Evolutionary conservation across 1,284 basidiomycete genomes (phyloP), one percentile per base, ranked within the genome.

Genomic region (Mycosarcoma mackinlayi): DNA sequence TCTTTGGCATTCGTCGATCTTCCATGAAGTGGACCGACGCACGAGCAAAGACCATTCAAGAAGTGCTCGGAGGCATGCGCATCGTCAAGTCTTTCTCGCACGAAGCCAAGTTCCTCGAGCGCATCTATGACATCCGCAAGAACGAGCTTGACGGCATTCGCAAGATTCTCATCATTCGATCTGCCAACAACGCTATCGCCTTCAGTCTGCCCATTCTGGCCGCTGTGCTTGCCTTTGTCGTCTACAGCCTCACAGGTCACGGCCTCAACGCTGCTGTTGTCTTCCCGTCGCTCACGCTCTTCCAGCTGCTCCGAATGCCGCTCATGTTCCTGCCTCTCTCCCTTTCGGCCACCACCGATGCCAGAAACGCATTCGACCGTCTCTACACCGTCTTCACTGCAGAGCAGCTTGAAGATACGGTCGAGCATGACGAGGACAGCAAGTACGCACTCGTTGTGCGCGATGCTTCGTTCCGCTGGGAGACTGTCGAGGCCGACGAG

Each of bases 1-100:
- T 94, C 46, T 92, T 95, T 81, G 83, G 79, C 3, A 81, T 91
- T 42, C 88, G 94, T 16, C 86, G 86, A 62, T 90, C 90, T 78
- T 89, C 89, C 38, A 95, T 96, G 92, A 82, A 85, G 3, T 97
- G 91, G 91, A 97, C 94, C 0, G 94, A 97, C 79, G 70, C 90
- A 72, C 68, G 81, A 16, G 68, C 73, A 38, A 80, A 80, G 55
- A 73, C 73, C 38, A 81, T 80, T 27, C 78, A 80, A 25, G 81
- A 82, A 50, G 69, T 81, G 23, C 67, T 82, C 10, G 68, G 75
- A 19, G 73, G 76, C 27, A 82, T 82, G 73, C 73, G 80, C n/a
- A 78, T 81, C 39, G 81, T 82, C 59, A 82, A 82, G 71, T 72
- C 70, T 6, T 82, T 73, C 34, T 75, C 60, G 50, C 75, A 74